Conservation (phyloP, 176 grass and related monocot genomes). For the Elymus sibiricus region DNA sequence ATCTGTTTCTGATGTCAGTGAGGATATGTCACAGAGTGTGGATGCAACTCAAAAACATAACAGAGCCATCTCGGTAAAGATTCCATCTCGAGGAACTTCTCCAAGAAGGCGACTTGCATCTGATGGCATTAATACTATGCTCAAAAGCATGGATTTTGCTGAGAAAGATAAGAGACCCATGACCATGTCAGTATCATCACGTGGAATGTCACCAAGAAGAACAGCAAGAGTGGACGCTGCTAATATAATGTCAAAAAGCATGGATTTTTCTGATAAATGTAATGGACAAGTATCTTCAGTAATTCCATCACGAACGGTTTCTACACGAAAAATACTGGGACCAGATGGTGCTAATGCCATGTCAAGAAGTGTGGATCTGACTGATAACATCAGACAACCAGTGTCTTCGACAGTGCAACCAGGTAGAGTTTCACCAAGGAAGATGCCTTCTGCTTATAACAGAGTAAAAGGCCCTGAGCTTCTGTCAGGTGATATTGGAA, state of each 20-base stretch:
- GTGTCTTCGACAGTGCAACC: constrained; percentile 38
- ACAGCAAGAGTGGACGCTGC: constrained; percentile 30
- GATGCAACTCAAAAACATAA: constrained; percentile 20
- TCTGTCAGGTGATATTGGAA: constrained; percentile 35
- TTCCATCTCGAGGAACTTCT: constrained; percentile 52
- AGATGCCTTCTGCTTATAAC: constrained; percentile 33
- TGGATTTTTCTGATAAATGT: constrained; percentile 54
- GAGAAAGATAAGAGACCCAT: constrained; percentile 42
- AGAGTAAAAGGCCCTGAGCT: constrained; percentile 34
- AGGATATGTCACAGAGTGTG: constrained; percentile 18
- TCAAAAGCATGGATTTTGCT: constrained; percentile 38
- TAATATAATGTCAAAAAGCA: constrained; percentile 43
- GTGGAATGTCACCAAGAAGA: constrained; percentile 56
- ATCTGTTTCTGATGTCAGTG: constrained; percentile 19
- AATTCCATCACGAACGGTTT: constrained; percentile 32
- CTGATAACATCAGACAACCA: constrained; percentile 39
- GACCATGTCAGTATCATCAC: constrained; percentile 26
- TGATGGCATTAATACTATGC: constrained; percentile 37
- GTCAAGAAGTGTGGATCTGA: constrained; percentile 57
- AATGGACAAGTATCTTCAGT: constrained; percentile 36
- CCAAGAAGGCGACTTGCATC: constrained; percentile 48
- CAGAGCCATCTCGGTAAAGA: constrained; percentile 26
- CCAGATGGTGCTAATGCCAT: constrained; percentile 49
- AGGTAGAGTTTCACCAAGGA: constrained; percentile 44
- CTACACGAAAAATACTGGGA: constrained; percentile 44